A percentile compares a stretch with the other conserved stretches of the same genome.
These are phyloP conservation scores for Oryza nivara DNA, from an alignment of 176 grass and related monocot genomes.

Conservation along the genomic window DNA sequence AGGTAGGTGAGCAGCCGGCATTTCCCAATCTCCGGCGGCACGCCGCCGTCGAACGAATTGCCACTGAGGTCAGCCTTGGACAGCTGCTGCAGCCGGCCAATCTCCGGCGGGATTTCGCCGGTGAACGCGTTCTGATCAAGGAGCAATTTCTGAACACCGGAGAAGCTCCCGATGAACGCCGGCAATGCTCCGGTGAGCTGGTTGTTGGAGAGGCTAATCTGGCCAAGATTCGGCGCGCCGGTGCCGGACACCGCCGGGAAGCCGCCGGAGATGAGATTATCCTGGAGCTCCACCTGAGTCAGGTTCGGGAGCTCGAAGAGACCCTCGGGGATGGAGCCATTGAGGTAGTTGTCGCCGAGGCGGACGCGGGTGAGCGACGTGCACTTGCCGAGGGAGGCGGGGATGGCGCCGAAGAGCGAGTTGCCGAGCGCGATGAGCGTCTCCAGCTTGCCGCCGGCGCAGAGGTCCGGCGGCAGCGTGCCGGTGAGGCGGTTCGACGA, in stretches of 20 bases:
- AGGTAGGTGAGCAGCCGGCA: constrained; percentile 84
- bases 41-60: constrained; percentile 53
- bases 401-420: constrained; percentile 83
- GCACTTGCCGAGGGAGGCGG: constrained; percentile 73
- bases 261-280: constrained; percentile 77
- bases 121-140: constrained; percentile 83
- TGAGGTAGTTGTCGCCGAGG: constrained; percentile 92
- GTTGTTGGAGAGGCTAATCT: constrained; percentile 90
- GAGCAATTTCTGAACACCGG: constrained; percentile 75
- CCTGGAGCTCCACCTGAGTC: constrained; percentile 90
- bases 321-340: constrained; percentile 78
- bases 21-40: constrained; percentile 71
- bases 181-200: constrained; percentile 76
- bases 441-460: constrained; percentile 70
- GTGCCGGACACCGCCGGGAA: constrained; percentile 57
- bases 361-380: constrained; percentile 69
- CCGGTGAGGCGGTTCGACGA: constrained; percentile 93
- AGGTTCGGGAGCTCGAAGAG: constrained; percentile 78
- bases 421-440: constrained; percentile 90
- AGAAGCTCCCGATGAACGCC: constrained; percentile 73
- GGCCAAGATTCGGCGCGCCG: constrained; percentile 53
- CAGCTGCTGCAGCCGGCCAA: constrained; percentile 73
- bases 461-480: constrained; percentile 73
- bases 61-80: constrained; percentile 84
- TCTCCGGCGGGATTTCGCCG: constrained; percentile 65